Base-by-base conservation (phyloP, 805 yeast species). In the Candida cerambycidarum region DNA sequence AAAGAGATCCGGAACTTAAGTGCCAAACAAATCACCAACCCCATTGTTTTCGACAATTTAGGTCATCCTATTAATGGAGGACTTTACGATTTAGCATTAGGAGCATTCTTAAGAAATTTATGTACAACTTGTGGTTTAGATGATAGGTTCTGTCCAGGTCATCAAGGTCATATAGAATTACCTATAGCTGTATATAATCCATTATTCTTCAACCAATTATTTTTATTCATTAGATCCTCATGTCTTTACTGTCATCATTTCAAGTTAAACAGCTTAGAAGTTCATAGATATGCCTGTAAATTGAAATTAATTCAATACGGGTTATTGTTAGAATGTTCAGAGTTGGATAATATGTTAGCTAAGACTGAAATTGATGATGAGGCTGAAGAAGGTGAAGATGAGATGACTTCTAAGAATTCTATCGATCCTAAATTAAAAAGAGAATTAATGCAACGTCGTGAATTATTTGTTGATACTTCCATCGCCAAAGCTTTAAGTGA, bases 181-280 rank as follows among this genome's bases (percentile, higher is more conserved):
- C 99, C 99, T 5, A 83, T 89, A 32, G 96, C 98, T 3, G 95
- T 88, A 33, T 93, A 89, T 73, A 92, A 89, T 61, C 98, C 99
- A 14, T 68, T 93, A 54, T 93, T 95, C 58, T 93, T 95, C 79
- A 80, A 82, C 58, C 97, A 92, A 66, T 72, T 93, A 75, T 93
- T 83, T 71, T 78, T 87, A 46, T 81, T 84, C 55, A 73, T 95
- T 59, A 77, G 98, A 61, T 76, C 89, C 34, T 67, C 90, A 14
- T 93, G 99, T 76, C 73, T 93, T 40, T 89, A 81, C 68, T 93
- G 99, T 68, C 95, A 88, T 63, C 83, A 77, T 48, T 89, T 95
- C 73, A 79, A 84, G 57, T 75, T 90, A 53, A 79, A 75, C 51
- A 56, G 76, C 6, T 55, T 75, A 42, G 97, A 89, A 60, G 79